Evolutionary conservation across 75 land plant species (phyloP).

Genomic region (Cupressus sempervirens): DNA sequence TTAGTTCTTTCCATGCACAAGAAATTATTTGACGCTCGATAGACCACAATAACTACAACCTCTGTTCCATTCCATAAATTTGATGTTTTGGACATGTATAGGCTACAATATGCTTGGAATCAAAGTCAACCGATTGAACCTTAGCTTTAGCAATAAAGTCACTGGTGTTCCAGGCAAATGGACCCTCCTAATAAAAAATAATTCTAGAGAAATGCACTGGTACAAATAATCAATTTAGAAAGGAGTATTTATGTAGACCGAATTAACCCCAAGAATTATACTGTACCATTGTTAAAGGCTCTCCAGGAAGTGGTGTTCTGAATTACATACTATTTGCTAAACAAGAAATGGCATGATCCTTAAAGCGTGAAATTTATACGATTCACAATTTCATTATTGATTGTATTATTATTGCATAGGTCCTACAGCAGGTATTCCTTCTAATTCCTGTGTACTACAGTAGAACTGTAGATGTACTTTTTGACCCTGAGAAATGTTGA

Average conservation of each 20-base stretch:
- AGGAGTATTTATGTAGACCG: not conserved
- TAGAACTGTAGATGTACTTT: not conserved
- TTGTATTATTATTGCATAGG: not conserved
- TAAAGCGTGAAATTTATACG: not conserved
- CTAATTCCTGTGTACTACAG: not conserved
- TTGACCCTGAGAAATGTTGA: not conserved
- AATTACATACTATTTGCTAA: not conserved
- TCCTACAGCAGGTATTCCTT: not conserved
- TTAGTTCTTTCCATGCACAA: not conserved
- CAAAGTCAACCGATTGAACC: not conserved
- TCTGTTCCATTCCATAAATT: not conserved
- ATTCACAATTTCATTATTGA: not conserved
- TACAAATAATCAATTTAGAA: not conserved
- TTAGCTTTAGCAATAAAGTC: not conserved
- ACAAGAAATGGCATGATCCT: not conserved
- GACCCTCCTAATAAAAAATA: not conserved
- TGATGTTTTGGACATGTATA: not conserved
- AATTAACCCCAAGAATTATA: not conserved
- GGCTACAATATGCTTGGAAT: not conserved
- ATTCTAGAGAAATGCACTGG: too few species aligned
- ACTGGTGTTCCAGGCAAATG: not conserved
- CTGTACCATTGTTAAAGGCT: not conserved
- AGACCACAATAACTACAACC: not conserved
- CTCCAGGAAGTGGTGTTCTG: not conserved
- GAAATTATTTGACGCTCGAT: not conserved